Percentiles rank a stretch among this genome's conserved stretches.
phyloP scores from a whole-genome alignment of 352 stramenopile genomes.

The Phytophthora meadii region DNA sequence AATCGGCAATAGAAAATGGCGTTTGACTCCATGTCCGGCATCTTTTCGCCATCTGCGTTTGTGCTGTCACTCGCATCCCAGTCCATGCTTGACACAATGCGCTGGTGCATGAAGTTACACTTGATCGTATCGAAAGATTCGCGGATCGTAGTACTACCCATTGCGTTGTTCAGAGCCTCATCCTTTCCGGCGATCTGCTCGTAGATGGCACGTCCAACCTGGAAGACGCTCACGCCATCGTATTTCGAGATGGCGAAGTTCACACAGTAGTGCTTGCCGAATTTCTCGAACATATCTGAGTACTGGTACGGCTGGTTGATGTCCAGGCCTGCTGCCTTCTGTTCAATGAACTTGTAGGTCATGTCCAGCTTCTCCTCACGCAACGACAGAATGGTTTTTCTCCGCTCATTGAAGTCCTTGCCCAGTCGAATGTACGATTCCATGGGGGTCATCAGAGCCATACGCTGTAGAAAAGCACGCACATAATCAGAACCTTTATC shows the following conservation, averaged over 20 bases:
- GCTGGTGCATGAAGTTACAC: conserved; percentile 85
- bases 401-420: conserved; percentile 66
- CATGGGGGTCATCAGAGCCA: conserved; percentile 84
- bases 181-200: conserved; percentile 75
- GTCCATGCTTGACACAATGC: conserved; percentile 78
- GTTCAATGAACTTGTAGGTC: conserved; percentile 83
- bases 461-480: conserved; percentile 39
- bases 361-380: conserved; percentile 82
- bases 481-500: not conserved
- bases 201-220: conserved; percentile 75
- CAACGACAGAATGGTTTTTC: conserved; percentile 61
- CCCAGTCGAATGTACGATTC: conserved; percentile 78
- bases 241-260: conserved; percentile 81
- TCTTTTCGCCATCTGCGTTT: conserved; percentile 24
- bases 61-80: conserved; percentile 58
- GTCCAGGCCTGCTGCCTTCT: conserved; percentile 67
- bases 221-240: conserved; percentile 66
- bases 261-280: conserved; percentile 82
- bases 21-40: conserved; percentile 80
- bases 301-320: conserved; percentile 70
- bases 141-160: conserved; percentile 68
- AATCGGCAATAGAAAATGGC: conserved; percentile 72
- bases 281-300: conserved; percentile 84
- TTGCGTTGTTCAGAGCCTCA: conserved; percentile 56
- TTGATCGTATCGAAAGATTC: conserved; percentile 82